These are phyloP conservation scores for Pelargonium cotyledonis DNA, from an alignment of 441 rosid species.

Conservation along the genomic window DNA sequence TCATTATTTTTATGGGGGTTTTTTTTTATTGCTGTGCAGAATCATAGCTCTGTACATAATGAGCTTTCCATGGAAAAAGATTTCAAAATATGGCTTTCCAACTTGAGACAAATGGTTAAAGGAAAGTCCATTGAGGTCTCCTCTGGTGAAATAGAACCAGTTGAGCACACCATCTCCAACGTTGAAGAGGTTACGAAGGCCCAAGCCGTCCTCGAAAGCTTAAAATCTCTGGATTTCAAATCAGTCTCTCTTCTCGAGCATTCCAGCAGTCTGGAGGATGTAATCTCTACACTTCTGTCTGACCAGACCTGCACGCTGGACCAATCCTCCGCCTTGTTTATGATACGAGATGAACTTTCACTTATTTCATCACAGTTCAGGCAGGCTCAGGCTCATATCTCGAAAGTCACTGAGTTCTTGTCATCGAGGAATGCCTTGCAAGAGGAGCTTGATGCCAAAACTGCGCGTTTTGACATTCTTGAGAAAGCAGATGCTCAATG, in stretches of 20 bases:
- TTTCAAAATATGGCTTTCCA: constrained; percentile 19
- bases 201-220: constrained; percentile 13
- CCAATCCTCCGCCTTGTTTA: constrained; percentile 11
- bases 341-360: constrained; percentile 21
- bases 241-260: constrained; percentile 16
- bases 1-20: background rate
- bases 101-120: constrained; percentile 21
- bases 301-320: constrained; percentile 10
- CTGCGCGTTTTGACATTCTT: constrained; percentile 15
- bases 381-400: constrained; percentile 16
- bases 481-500: constrained; percentile 18
- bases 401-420: constrained; percentile 13
- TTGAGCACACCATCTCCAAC: background rate
- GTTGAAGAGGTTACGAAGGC: constrained; percentile 20
- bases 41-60: constrained; percentile 13
- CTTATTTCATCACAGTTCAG: constrained; percentile 16
- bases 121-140: constrained; percentile 20
- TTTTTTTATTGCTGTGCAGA: constrained; percentile 9
- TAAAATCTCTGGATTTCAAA: constrained; percentile 26
- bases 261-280: constrained; percentile 19
- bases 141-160: constrained; percentile 17
- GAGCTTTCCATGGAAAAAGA: constrained; percentile 13
- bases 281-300: constrained; percentile 15
- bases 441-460: constrained; percentile 18
- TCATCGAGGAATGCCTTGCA: constrained; percentile 15